These are phyloP conservation scores for Fusarium irregulare DNA, from an alignment of 2,329 filamentous ascomycete species.

Conservation along the genomic window DNA sequence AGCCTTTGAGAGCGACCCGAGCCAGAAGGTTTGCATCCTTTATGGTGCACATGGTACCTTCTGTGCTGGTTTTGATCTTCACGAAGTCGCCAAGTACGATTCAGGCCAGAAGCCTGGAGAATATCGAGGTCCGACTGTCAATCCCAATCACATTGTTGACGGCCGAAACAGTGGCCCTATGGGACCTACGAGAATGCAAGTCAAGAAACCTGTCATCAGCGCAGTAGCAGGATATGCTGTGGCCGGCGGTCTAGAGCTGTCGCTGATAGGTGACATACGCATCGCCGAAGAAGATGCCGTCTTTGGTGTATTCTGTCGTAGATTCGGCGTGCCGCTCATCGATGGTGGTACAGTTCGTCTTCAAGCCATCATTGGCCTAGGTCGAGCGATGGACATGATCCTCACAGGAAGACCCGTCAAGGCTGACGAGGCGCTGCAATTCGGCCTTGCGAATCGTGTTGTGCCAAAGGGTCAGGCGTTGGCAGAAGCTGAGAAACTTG, in stretches of 20 bases:
- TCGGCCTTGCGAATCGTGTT: conserved; percentile 13
- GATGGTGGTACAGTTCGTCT: conserved; percentile 18
- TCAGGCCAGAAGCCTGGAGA: background rate
- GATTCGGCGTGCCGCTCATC: conserved; percentile 22
- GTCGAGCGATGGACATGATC: conserved; percentile 17
- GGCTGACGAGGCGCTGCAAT: conserved; percentile 18
- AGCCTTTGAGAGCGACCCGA: background rate
- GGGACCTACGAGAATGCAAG: conserved; percentile 4
- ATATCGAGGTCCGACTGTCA: background rate
- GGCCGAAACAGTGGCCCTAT: background rate
- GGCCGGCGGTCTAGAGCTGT: conserved; percentile 5
- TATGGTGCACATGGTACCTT: conserved; percentile 7
- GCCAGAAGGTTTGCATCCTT: conserved; percentile 10
- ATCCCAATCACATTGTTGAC: background rate
- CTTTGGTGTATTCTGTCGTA: conserved; percentile 13
- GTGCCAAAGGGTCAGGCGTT: conserved; percentile 8
- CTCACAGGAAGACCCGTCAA: conserved; percentile 6
- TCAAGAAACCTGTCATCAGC: conserved; percentile 19
- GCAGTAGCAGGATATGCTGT: conserved; percentile 10
- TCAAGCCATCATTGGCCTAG: conserved; percentile 15
- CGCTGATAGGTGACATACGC: conserved; percentile 15
- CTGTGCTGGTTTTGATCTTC: conserved; percentile 18
- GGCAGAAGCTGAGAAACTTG: conserved; percentile 16
- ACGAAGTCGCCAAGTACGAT: conserved; percentile 14
- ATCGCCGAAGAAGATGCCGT: conserved; percentile 9